These are phyloP conservation scores for Neophaeococcomyces mojaviensis DNA, from an alignment of 2,329 filamentous ascomycete species.

Conservation along the genomic window DNA sequence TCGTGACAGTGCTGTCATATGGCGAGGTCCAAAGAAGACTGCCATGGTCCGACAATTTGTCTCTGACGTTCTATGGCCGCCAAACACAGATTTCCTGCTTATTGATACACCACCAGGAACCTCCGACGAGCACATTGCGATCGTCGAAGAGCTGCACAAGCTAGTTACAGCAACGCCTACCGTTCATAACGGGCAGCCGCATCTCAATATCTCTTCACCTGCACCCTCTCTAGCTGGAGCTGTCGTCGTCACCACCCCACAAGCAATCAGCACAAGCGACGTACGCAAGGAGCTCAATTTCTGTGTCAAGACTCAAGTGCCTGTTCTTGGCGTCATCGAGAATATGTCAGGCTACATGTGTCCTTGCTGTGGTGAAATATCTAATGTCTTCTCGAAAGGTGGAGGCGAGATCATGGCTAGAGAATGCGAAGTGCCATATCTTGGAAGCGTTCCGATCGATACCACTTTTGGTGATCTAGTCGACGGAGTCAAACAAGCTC, in stretches of 20 bases:
- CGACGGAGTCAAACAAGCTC: constrained; percentile 46
- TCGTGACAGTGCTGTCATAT: constrained; percentile 86
- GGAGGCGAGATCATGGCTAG: constrained; percentile 83
- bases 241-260: constrained; percentile 91
- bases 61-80: constrained; percentile 78
- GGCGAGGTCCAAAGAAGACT: constrained; percentile 97
- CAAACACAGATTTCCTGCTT: constrained; percentile 78
- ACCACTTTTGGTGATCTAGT: constrained; percentile 82
- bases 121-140: constrained; percentile 91
- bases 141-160: constrained; percentile 72
- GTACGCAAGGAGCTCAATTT: constrained; percentile 94
- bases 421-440: constrained; percentile 74
- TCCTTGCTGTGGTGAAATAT: constrained; percentile 69
- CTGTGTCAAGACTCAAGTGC: constrained; percentile 73
- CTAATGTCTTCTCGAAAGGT: constrained; percentile 85
- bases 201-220: constrained; percentile 31
- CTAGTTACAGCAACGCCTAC: constrained; percentile 26
- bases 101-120: constrained; percentile 96
- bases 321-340: constrained; percentile 81
- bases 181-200: constrained; percentile 15
- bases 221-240: constrained; percentile 63
- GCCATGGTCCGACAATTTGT: constrained; percentile 98
- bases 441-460: constrained; percentile 86
- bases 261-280: constrained; percentile 86
- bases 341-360: constrained; percentile 66